Conservation (phyloP, 2,329 filamentous ascomycete genomes). For the Colletotrichum sp. region DNA sequence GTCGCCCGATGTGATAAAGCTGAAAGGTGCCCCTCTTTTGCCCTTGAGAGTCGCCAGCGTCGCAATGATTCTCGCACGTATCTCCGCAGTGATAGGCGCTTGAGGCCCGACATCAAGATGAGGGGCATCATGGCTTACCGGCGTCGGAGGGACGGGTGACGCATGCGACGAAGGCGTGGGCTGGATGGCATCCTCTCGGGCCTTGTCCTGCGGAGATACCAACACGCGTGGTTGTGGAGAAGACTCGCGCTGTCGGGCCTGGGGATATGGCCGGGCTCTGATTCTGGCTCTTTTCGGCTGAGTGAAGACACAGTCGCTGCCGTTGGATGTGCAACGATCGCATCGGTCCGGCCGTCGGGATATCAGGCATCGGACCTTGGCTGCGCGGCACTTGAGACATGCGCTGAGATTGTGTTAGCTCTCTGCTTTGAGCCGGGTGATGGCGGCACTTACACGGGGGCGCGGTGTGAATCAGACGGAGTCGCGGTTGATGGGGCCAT, state of each 20-base stretch:
- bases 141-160: background rate
- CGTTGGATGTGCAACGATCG: background rate
- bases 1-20: background rate
- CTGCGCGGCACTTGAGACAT: background rate
- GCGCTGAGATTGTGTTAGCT: background rate
- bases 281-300: background rate
- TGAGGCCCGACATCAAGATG: background rate
- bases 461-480: constrained; percentile 22
- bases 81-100: background rate
- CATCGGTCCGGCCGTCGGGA: background rate
- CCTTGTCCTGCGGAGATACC: background rate
- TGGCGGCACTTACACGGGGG: constrained; percentile 16
- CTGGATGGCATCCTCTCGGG: background rate
- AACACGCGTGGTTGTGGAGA: background rate
- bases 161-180: background rate
- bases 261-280: background rate
- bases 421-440: accelerated
- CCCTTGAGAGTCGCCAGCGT: background rate
- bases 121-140: background rate
- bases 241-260: background rate
- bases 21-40: background rate
- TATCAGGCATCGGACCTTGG: constrained; percentile 3
- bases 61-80: background rate
- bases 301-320: background rate
- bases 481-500: constrained; percentile 25